Base-by-base conservation (phyloP, 768 basidiomycete genomes). In the Leccinellum rugosiceps region DNA sequence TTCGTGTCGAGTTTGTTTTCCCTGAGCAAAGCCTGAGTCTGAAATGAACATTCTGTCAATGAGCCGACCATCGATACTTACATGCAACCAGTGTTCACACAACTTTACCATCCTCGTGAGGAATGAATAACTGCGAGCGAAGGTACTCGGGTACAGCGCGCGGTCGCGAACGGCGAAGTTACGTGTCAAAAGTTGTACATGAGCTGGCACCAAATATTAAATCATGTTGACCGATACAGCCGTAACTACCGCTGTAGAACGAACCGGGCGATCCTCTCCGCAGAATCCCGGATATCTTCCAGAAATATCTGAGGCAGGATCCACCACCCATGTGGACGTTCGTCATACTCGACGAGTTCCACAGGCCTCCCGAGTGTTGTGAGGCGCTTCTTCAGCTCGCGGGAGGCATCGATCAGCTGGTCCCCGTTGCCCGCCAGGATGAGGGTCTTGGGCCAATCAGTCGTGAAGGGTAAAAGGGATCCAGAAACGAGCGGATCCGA, bases 271-370 rank as follows among this genome's bases (percentile, higher is more conserved):
- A 66, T 46, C 19, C 58, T 69, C 52, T 56, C 43, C 7, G 38
- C 45, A 10, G 56, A 50, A 30, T 61, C 65, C 3, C 35, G 52
- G 5, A 64, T 19, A 4, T 58, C 47, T 13, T 55, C 68, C 15
- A 38, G 31, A 25, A 69, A 70, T 2, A 65, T n/a, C 0, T 56
- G 35, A 2, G 54, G n/a, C 31, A 69, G 15, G 3, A 31, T 2
- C 68, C 68, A 69, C 58, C 63, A 69, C 2, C 13, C 58, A 57
- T 69, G 69, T 0, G 68, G 63, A 25, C 57, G 56, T 4, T 57
- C 58, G 19, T 59, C 44, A 19, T 72, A 70, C 30, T 68, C 70
- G 19, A 72, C 54, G 17, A 68, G 58, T n/a, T 72, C 61, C 1
- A 65, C 61, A 1, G 50, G 55, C 34, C 34, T 45, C 3, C 32